phyloP scores from a whole-genome alignment of 139 green algal species.

The Zygnema cylindricum region DNA sequence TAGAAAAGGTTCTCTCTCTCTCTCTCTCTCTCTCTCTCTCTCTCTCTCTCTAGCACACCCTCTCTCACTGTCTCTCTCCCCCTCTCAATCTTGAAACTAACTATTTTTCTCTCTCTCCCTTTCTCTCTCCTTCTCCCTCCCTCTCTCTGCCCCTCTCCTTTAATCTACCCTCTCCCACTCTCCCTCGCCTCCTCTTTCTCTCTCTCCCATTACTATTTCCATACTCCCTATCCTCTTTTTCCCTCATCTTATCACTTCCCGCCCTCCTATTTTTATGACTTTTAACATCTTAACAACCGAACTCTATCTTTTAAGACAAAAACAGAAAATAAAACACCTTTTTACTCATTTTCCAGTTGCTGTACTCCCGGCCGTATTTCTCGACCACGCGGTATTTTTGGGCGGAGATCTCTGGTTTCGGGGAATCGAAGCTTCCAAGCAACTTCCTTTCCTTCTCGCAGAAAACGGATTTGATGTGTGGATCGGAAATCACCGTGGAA shows the following conservation, averaged over 20 bases:
- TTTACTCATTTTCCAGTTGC: neutral
- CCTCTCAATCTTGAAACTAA: too few relatives aligned
- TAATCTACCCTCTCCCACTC: neutral
- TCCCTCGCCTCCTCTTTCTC: neutral
- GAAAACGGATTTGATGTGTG: constrained; percentile 7
- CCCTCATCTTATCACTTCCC: neutral
- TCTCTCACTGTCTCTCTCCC: neutral
- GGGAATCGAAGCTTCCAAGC: neutral
- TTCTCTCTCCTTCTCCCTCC: neutral
- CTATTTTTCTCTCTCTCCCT: neutral
- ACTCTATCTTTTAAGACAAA: neutral
- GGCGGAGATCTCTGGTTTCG: neutral
- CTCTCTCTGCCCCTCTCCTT: neutral
- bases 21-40: too few relatives aligned
- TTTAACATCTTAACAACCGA: neutral
- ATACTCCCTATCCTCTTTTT: neutral
- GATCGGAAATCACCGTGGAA: constrained; percentile 9
- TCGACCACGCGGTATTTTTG: neutral
- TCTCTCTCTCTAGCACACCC: neutral
- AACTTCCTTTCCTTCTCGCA: neutral
- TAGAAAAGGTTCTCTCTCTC: too few relatives aligned
- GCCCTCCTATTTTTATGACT: neutral
- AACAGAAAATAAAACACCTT: neutral
- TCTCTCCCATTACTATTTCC: neutral
- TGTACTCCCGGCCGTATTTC: neutral